Conservation (phyloP, 768 basidiomycete species). For the Pisolithus microcarpus region DNA sequence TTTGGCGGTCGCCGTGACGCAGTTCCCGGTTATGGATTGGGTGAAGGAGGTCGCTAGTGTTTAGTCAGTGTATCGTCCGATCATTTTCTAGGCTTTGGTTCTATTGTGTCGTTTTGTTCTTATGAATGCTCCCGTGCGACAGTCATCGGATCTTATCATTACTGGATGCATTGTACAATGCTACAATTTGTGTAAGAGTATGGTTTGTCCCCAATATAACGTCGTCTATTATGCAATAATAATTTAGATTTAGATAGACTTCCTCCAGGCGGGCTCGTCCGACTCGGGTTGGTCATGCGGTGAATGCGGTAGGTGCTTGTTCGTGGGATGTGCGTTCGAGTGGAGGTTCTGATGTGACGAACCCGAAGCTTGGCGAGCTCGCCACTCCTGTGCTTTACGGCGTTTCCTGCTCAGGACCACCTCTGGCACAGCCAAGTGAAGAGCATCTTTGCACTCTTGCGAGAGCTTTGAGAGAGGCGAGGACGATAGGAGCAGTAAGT, state of each 20-base stretch:
- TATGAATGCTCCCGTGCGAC: no score
- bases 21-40: background rate
- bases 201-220: background rate
- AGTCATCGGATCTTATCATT: no score
- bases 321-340: background rate
- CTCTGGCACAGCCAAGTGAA: constrained; percentile 21
- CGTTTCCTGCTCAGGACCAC: constrained; percentile 19
- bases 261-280: background rate
- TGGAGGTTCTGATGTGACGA: background rate
- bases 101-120: no score
- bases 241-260: background rate
- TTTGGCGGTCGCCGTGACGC: constrained; percentile 3
- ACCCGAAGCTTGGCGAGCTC: constrained; percentile 2
- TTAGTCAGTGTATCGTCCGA: background rate
- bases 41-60: constrained; percentile 12
- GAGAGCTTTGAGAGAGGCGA: constrained; percentile 17
- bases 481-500: constrained; percentile 17
- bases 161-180: no score
- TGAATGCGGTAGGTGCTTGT: background rate
- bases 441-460: background rate
- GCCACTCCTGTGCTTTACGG: constrained; percentile 22
- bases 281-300: background rate
- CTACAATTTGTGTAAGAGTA: no score
- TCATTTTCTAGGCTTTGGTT: background rate
- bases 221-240: background rate